Conservation (phyloP, 1,284 basidiomycete genomes). For the Porogramme epimiltina region DNA sequence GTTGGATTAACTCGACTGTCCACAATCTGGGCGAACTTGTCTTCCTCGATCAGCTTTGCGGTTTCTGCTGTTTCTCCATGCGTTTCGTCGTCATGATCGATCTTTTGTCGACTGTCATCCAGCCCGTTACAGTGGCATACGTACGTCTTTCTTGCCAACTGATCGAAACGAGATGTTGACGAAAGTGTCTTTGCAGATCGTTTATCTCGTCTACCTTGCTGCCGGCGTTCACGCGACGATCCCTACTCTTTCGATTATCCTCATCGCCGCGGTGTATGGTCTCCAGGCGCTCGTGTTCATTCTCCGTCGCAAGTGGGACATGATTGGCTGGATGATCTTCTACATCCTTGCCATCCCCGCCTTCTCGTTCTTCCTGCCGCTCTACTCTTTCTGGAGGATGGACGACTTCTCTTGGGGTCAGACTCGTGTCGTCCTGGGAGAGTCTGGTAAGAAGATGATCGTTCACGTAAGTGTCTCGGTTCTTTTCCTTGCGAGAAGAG, state of each 20-base stretch:
- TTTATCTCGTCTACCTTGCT: constrained; percentile 83
- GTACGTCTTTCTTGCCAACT: constrained; percentile 50
- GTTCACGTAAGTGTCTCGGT: constrained; percentile 72
- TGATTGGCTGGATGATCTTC: constrained; percentile 97
- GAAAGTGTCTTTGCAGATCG: constrained; percentile 57
- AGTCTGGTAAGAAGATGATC: constrained; percentile 93
- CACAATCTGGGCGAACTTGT: constrained; percentile 95
- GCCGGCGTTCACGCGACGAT: constrained; percentile 64
- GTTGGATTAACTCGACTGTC: constrained; percentile 99
- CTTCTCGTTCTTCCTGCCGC: constrained; percentile 91
- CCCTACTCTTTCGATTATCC: constrained; percentile 81
- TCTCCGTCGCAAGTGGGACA: constrained; percentile 90
- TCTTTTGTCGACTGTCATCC: constrained; percentile 83
- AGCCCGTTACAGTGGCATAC: constrained; percentile 93
- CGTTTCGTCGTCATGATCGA: constrained; percentile 98
- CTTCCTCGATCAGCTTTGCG: constrained; percentile 91
- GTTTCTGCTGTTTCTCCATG: constrained; percentile 99
- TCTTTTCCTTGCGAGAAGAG: neutral
- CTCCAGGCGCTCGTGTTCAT: constrained; percentile 87
- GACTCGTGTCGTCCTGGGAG: constrained; percentile 92
- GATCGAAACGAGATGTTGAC: constrained; percentile 14
- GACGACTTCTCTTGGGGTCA: constrained; percentile 99
- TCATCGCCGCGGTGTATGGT: constrained; percentile 94
- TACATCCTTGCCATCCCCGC: constrained; percentile 92
- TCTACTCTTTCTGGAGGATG: constrained; percentile 99